These are phyloP conservation scores for Amylocystis lapponica DNA, from an alignment of 768 basidiomycete species.

Conservation along the genomic window DNA sequence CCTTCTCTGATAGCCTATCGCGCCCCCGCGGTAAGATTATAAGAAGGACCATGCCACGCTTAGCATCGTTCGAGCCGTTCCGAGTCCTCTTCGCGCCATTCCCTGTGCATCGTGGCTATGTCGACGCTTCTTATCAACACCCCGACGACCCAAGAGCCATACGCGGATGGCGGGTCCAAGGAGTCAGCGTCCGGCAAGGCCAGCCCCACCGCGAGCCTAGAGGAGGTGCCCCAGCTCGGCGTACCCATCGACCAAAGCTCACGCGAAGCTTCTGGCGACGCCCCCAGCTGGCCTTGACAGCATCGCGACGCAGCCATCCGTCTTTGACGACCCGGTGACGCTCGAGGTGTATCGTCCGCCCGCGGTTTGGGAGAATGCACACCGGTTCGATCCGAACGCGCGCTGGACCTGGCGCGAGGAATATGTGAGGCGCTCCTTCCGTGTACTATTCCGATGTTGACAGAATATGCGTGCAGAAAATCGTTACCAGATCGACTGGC, in stretches of 20 bases:
- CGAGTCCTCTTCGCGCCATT: not conserved
- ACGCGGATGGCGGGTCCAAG: conserved; percentile 7
- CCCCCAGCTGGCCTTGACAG: conserved; percentile 35
- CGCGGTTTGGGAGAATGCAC: conserved; percentile 50
- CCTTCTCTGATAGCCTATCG: not conserved
- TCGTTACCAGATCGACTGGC: conserved; percentile 54
- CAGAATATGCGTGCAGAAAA: conserved; percentile 24
- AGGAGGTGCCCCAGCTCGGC: conserved; percentile 14
- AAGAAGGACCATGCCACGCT: not conserved
- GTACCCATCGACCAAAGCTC: conserved; percentile 22
- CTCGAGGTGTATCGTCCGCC: conserved; percentile 49
- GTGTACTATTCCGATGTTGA: not conserved
- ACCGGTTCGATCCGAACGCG: conserved; percentile 58
- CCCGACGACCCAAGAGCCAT: conserved; percentile 2
- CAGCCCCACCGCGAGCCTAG: conserved; percentile 13
- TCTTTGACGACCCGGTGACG: conserved; percentile 52
- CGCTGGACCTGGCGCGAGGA: conserved; percentile 74
- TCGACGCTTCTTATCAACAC: conserved; percentile 9
- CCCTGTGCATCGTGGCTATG: conserved; percentile 5
- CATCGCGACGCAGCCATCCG: conserved; percentile 56
- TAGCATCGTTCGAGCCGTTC: not conserved
- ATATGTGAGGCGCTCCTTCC: conserved; percentile 29
- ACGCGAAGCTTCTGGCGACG: conserved; percentile 25
- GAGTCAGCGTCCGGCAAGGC: conserved; percentile 14
- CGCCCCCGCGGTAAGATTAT: not conserved